phyloP scores from a whole-genome alignment of 345 rosid species.

The Sonneratia alba region DNA sequence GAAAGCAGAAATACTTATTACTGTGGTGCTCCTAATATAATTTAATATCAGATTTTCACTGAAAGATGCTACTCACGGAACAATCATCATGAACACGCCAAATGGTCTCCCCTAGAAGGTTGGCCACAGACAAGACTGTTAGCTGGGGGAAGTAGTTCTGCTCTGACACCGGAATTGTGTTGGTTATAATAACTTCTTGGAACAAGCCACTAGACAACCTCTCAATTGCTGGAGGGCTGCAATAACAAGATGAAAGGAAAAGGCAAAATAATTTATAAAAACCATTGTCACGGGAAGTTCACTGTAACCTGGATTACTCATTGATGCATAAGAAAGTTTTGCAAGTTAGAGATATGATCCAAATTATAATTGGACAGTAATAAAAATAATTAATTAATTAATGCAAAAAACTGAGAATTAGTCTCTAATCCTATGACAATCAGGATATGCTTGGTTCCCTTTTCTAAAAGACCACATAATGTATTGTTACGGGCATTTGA shows the following conservation, averaged over 20 bases:
- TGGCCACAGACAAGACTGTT: slow-evolving; percentile 86
- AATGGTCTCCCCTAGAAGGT: slow-evolving; percentile 89
- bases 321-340: not conserved
- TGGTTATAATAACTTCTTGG: slow-evolving; percentile 92
- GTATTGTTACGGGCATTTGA: not conserved
- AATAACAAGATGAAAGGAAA: slow-evolving; percentile 8
- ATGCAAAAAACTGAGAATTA: not conserved
- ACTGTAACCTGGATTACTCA: not conserved
- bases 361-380: not conserved
- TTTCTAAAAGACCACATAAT: not conserved
- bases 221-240: slow-evolving; percentile 93
- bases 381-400: not conserved
- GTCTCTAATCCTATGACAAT: not conserved
- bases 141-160: slow-evolving; percentile 85
- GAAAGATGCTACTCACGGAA: slow-evolving; percentile 59
- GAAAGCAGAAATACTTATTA: not conserved
- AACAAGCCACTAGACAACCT: slow-evolving; percentile 87
- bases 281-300: not conserved
- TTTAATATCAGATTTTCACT: slow-evolving; percentile 11
- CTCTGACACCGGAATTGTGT: slow-evolving; percentile 83
- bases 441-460: not conserved
- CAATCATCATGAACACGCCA: slow-evolving; percentile 98
- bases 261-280: not conserved
- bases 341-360: not conserved
- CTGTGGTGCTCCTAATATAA: not conserved